Base-by-base conservation (phyloP, 805 yeast genomes). In the Yamadazyma sp. region DNA sequence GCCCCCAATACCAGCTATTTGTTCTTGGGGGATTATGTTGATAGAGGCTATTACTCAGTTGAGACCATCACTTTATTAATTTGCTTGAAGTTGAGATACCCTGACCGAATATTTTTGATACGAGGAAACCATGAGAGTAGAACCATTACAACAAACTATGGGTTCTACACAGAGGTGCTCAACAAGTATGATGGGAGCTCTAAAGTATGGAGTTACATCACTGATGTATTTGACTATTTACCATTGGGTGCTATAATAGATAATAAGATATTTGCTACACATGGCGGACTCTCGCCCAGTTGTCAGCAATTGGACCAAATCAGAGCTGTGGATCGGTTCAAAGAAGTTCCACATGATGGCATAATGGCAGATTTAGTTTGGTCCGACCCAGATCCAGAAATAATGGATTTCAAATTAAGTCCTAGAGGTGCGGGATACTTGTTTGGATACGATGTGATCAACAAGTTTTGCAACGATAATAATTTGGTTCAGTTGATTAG, bases 341-440 rank as follows among this genome's bases (percentile, higher is more conserved):
- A 82, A 47, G 99, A 93, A 58, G 88, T 95, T 9, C 99, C 99
- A 0, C 99, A 95, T 51, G 99, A 93, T 58, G 99, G 99, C 0
- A 95, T 97, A 11, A 93, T 93, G 97, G 99, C 99, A 1, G 99
- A 93, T 59, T 67, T 93, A 35, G 98, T 93, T 13, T 93, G 99
- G 99, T 82, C 93, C 15, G 99, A 93, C 55, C 99, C 99, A 0
- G 98, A 95, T 59, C 84, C 85, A 21, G 86, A 84, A 39, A 69
- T 70, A 39, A 51, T 67, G 49, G 95, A 89, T 53, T 93, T 93
- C 59, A 82, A 90, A 47, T 75, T 93, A 14, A 80, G 90, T 20
- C 95, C 99, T 1, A 64, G 99, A 52, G 99, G 99, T 27, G 99
- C 99, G 1, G 99, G 99, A 4, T 93, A 91, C 60, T 86, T 93